A percentile compares a stretch with the other conserved stretches of the same genome.
Conservation (phyloP, 768 basidiomycete genomes). For the Phanerochaete sordida region DNA sequence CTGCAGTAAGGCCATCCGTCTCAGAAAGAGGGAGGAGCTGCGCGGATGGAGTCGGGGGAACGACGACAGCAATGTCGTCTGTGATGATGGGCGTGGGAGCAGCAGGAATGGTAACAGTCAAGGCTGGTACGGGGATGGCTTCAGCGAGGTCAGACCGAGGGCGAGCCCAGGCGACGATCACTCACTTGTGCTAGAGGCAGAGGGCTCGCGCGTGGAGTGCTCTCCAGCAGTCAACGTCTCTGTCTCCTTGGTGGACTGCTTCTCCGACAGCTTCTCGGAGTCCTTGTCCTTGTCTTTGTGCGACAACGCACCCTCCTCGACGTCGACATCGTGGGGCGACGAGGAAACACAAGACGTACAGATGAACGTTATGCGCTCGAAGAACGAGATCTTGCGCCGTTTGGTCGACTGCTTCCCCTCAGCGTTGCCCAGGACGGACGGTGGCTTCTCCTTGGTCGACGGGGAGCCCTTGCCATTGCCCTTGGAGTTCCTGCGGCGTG, state of each 20-base stretch:
- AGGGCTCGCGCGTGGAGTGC: conserved; percentile 17
- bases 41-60: conserved; percentile 48
- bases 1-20: conserved; percentile 86
- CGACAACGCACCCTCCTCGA: conserved; percentile 23
- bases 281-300: conserved; percentile 3
- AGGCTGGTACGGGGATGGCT: conserved; percentile 9
- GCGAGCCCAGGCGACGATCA: conserved; percentile 1
- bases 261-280: conserved; percentile 23
- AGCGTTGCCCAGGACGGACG: conserved; percentile 16
- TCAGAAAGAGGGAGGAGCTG: conserved; percentile 57
- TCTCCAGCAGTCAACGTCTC: conserved; percentile 1
- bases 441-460: conserved; percentile 24
- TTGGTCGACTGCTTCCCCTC: conserved; percentile 26
- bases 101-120: conserved; percentile 14
- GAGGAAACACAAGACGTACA: conserved; percentile 63
- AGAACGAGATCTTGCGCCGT: conserved; percentile 46
- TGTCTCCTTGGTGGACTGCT: conserved; percentile 16
- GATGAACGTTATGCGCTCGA: conserved; percentile 53
- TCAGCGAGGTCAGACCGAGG: conserved; percentile 5
- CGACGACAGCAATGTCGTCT: conserved; percentile 33
- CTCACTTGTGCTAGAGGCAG: conserved; percentile 20
- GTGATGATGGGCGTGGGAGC: not conserved
- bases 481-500: conserved; percentile 19
- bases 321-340: conserved; percentile 44
- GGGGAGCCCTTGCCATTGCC: conserved; percentile 26